Conservation (phyloP, 2,329 filamentous ascomycete genomes). For the Fusarium dimerum region DNA sequence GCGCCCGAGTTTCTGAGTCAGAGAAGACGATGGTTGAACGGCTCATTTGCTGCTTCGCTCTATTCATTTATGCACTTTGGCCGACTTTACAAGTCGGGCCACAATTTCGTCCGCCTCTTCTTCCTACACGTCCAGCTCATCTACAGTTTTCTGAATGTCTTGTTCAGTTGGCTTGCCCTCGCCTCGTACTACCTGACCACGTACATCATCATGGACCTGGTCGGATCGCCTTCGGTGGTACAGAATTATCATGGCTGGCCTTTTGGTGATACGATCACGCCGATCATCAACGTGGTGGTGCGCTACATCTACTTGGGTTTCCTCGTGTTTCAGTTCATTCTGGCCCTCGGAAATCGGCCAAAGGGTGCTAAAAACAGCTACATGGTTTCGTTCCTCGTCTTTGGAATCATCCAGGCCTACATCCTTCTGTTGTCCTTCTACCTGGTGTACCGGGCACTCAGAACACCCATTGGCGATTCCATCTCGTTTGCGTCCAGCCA, state of each 20-base stretch:
- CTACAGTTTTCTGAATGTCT: slow-evolving; percentile 4
- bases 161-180: slow-evolving; percentile 12
- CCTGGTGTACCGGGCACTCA: not conserved
- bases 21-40: slow-evolving; percentile 2
- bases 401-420: slow-evolving; percentile 7
- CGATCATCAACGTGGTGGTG: not conserved
- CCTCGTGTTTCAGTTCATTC: slow-evolving; percentile 9
- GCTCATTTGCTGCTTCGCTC: slow-evolving; percentile 2
- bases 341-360: slow-evolving; percentile 7
- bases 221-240: slow-evolving; percentile 1
- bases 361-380: slow-evolving; percentile 2
- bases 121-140: not conserved
- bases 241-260: slow-evolving; percentile 3
- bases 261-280: slow-evolving; percentile 9
- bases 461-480: not conserved
- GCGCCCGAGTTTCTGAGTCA: slow-evolving; percentile 1
- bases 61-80: slow-evolving; percentile 1
- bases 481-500: not conserved
- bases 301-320: slow-evolving; percentile 6
- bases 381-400: slow-evolving; percentile 8
- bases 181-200: slow-evolving; percentile 8
- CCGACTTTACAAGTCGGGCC: not conserved
- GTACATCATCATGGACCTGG: slow-evolving; percentile 7
- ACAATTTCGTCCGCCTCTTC: not conserved
- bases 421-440: not conserved